A percentile compares a stretch with the other conserved stretches of the same genome.
phyloP scores from a whole-genome alignment of 2,329 filamentous ascomycete species.

The Periglandula ipomoeae region DNA sequence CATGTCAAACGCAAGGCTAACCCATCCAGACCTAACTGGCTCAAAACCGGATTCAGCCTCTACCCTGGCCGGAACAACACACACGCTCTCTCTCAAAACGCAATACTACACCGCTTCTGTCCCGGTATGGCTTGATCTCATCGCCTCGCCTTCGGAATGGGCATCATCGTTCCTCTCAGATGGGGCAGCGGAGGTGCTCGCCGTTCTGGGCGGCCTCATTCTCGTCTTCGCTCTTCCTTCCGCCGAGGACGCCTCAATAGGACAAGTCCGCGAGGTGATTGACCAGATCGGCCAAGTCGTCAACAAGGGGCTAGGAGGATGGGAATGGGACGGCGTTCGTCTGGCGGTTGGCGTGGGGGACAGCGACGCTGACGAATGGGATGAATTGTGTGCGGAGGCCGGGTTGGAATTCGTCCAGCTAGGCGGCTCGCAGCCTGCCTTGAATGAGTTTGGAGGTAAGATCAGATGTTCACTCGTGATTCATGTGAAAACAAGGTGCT shows the following conservation, averaged over 20 bases:
- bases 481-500: background rate
- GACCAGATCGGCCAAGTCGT: conserved; percentile 45
- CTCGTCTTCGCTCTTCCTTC: conserved; percentile 24
- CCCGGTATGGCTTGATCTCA: conserved; percentile 59
- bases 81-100: conserved; percentile 45
- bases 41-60: conserved; percentile 28
- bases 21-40: conserved; percentile 41
- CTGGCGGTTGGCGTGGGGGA: conserved; percentile 49
- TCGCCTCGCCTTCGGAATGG: conserved; percentile 44
- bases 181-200: conserved; percentile 54
- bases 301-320: conserved; percentile 47
- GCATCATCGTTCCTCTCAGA: conserved; percentile 46
- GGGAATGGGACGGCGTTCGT: conserved; percentile 55
- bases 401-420: conserved; percentile 57
- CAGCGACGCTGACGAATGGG: conserved; percentile 47
- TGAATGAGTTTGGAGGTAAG: conserved; percentile 53
- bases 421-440: conserved; percentile 25
- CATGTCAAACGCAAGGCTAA: background rate
- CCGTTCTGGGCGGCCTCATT: conserved; percentile 51
- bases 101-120: conserved; percentile 52
- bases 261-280: conserved; percentile 31
- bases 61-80: conserved; percentile 50
- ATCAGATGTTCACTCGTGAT: background rate
- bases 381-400: conserved; percentile 46
- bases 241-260: conserved; percentile 12